Conservation (phyloP, 352 stramenopile species). For the Pythium pyrilobum region DNA sequence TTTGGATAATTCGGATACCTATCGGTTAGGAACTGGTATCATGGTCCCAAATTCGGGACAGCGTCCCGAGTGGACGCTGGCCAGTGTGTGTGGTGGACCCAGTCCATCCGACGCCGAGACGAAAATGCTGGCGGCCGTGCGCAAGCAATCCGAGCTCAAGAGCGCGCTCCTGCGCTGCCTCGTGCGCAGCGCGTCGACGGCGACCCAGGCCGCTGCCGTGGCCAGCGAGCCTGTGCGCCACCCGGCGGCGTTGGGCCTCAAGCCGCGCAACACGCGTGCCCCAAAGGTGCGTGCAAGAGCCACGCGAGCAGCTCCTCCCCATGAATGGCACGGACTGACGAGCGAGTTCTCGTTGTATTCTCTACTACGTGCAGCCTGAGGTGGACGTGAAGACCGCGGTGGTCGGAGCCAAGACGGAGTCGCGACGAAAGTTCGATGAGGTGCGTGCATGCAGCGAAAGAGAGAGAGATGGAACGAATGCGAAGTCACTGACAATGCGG, state of each 20-base stretch:
- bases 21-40: slow-evolving; percentile 4
- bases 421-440: slow-evolving; percentile 82
- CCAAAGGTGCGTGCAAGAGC: slow-evolving; percentile 31
- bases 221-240: slow-evolving; percentile 27
- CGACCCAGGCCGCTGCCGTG: slow-evolving; percentile 6
- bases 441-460: slow-evolving; percentile 16
- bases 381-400: slow-evolving; percentile 60
- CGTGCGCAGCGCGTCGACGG: slow-evolving; percentile 41
- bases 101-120: slow-evolving; percentile 20
- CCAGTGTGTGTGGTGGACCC: slow-evolving; percentile 17
- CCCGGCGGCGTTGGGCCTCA: slow-evolving; percentile 60
- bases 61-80: slow-evolving; percentile 10
- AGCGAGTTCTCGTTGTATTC: neutral
- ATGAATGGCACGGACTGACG: neutral
- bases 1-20: neutral
- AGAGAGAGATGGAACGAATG: neutral
- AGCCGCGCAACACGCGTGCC: slow-evolving; percentile 44
- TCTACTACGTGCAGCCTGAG: slow-evolving; percentile 28
- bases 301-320: neutral
- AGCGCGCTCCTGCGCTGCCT: slow-evolving; percentile 33
- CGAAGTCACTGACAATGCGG: no score
- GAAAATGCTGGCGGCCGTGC: slow-evolving; percentile 22
- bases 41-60: slow-evolving; percentile 1
- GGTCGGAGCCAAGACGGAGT: slow-evolving; percentile 46
- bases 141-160: slow-evolving; percentile 23